Evolutionary conservation across 208 protist genomes (phyloP).

Genomic region (Acanthamoeba castellanii): DNA sequence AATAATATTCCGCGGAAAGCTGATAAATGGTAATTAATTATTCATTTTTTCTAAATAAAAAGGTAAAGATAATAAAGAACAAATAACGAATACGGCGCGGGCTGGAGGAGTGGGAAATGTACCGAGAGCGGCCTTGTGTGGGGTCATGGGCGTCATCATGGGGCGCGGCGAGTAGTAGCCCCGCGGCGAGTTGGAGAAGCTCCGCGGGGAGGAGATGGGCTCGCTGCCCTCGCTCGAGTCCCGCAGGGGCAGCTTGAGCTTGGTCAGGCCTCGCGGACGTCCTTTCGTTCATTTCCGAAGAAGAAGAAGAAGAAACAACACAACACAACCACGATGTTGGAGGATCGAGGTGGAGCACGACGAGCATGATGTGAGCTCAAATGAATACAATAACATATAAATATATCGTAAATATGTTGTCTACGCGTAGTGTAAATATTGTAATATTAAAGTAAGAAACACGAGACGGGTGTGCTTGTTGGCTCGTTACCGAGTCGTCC

Average conservation of each 20-base stretch:
- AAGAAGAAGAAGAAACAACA: neutral
- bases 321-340: neutral
- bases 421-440: neutral
- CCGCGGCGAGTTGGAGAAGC: conserved; percentile 13
- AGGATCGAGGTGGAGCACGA: neutral
- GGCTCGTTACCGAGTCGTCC: neutral
- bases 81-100: neutral
- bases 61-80: neutral
- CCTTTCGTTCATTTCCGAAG: neutral
- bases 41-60: too few relatives aligned
- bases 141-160: conserved; percentile 26
- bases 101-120: neutral
- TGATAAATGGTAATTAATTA: too few relatives aligned
- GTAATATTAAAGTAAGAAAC: neutral
- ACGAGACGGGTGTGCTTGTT: too few relatives aligned
- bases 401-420: neutral
- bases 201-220: neutral
- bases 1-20: too few relatives aligned
- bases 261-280: conserved; percentile 2
- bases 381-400: neutral
- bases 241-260: conserved; percentile 6
- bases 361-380: neutral
- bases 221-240: neutral
- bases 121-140: neutral
- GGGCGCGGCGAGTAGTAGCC: conserved; percentile 39